Conservation (phyloP, 2,329 filamentous ascomycete species). For the Claviceps lovelessii region DNA sequence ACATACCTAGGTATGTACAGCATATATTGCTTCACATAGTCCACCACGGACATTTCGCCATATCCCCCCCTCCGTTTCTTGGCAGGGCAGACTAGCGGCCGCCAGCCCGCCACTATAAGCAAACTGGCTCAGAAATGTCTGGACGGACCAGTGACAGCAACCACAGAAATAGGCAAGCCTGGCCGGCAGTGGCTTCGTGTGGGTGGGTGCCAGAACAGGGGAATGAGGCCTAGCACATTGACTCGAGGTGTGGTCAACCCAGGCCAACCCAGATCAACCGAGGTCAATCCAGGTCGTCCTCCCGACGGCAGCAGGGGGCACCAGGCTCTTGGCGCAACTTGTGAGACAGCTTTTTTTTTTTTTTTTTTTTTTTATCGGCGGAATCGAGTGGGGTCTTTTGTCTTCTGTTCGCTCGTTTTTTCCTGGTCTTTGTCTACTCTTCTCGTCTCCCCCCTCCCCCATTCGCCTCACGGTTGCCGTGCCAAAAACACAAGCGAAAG, state of each 20-base stretch:
- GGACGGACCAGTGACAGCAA: not conserved
- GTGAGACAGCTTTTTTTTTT: not conserved
- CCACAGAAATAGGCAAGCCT: not conserved
- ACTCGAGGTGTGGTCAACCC: too few relatives aligned
- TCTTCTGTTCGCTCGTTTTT: not conserved
- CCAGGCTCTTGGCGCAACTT: not conserved
- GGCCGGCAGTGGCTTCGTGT: conserved; percentile 1
- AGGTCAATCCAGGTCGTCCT: not conserved
- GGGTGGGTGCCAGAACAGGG: not conserved
- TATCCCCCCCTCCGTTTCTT: not conserved
- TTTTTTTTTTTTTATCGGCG: not conserved
- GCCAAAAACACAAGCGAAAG: not conserved
- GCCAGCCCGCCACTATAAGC: not conserved
- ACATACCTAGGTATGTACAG: too few relatives aligned
- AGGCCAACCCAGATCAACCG: not conserved
- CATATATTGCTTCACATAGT: conserved; percentile 1
- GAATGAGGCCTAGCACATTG: not conserved
- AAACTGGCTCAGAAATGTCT: not conserved
- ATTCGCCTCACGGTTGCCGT: not conserved
- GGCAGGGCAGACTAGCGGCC: not conserved
- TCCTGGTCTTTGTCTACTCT: not conserved
- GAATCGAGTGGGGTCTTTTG: conserved; percentile 1
- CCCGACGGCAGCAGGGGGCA: not conserved
- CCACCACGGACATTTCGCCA: not conserved
- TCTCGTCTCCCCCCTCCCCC: not conserved